These are phyloP conservation scores for Coemansia sp. DNA, from an alignment of 192 early-diverging fungal species.

Conservation along the genomic window DNA sequence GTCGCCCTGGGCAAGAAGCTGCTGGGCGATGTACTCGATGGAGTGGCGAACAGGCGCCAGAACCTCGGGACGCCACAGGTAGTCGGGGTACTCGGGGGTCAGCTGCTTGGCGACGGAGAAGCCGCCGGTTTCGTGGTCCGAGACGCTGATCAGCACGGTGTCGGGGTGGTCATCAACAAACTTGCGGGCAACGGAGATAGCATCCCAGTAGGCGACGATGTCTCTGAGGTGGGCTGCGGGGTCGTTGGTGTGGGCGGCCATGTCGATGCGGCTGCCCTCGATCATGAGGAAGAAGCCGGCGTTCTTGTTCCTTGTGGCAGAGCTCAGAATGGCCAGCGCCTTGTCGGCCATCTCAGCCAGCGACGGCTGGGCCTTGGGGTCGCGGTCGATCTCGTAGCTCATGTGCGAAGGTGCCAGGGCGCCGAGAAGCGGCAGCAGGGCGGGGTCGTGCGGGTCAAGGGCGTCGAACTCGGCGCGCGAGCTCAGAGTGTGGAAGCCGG, in stretches of 20 bases:
- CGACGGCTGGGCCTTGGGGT: slow-evolving; percentile 64
- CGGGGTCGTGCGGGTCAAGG: slow-evolving; percentile 23
- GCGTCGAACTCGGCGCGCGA: slow-evolving; percentile 62
- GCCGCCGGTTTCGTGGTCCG: slow-evolving; percentile 98
- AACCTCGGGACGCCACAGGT: slow-evolving; percentile 76
- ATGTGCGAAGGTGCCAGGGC: slow-evolving; percentile 86
- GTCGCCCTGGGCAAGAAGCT: slow-evolving; percentile 20
- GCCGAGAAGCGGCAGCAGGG: slow-evolving; percentile 64
- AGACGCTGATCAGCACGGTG: slow-evolving; percentile 86
- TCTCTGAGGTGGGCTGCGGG: slow-evolving; percentile 89
- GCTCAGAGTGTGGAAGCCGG: slow-evolving; percentile 63
- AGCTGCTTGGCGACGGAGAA: slow-evolving; percentile 78
- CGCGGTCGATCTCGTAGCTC: slow-evolving; percentile 87
- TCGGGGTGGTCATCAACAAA: slow-evolving; percentile 77
- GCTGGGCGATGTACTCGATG: slow-evolving; percentile 53
- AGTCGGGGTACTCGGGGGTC: slow-evolving; percentile 73
- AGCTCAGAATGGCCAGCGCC: slow-evolving; percentile 72
- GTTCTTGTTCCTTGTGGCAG: slow-evolving; percentile 49
- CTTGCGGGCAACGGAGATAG: slow-evolving; percentile 64
- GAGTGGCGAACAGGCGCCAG: slow-evolving; percentile 68
- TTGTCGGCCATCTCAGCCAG: slow-evolving; percentile 80
- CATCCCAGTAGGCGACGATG: slow-evolving; percentile 84
- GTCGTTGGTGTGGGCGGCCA: slow-evolving; percentile 96
- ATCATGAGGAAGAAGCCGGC: slow-evolving; percentile 95
- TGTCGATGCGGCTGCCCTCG: slow-evolving; percentile 94